Evolutionary conservation across 2,329 filamentous ascomycete species (phyloP).

Genomic region (Nigrospora osmanthi): DNA sequence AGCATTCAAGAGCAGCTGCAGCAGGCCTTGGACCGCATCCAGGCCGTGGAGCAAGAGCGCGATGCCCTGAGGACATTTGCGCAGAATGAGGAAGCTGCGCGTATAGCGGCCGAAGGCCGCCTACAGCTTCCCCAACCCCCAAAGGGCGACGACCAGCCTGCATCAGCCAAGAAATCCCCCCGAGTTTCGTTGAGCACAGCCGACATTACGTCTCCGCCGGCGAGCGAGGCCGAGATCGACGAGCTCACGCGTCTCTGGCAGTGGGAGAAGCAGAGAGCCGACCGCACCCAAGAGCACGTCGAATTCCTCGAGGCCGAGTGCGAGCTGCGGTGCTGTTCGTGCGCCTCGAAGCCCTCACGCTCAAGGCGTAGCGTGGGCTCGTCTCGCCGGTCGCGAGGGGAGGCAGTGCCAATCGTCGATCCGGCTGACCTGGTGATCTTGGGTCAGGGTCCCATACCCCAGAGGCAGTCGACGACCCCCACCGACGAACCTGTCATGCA

Average conservation of each 20-base stretch:
- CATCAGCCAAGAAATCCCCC: constrained; percentile 46
- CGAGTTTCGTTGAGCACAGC: constrained; percentile 38
- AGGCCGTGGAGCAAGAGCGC: constrained; percentile 63
- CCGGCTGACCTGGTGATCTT: constrained; percentile 34
- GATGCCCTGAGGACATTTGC: constrained; percentile 66
- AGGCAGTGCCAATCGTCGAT: constrained; percentile 27
- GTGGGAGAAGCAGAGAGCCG: constrained; percentile 55
- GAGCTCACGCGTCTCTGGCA: constrained; percentile 43
- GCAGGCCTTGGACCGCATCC: constrained; percentile 53
- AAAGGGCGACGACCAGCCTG: constrained; percentile 51
- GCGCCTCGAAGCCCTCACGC: constrained; percentile 32
- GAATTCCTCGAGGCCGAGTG: constrained; percentile 74
- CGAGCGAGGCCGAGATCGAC: constrained; percentile 51
- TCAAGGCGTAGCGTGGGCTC: constrained; percentile 18
- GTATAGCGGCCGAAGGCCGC: constrained; percentile 63
- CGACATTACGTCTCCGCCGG: constrained; percentile 46
- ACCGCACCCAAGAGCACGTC: constrained; percentile 63
- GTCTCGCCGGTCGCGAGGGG: constrained; percentile 26
- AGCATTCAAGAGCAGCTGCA: constrained; percentile 60
- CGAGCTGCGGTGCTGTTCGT: constrained; percentile 58
- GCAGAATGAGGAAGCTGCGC: constrained; percentile 65
- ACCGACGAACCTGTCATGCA: constrained; percentile 10
- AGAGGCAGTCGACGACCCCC: constrained; percentile 18
- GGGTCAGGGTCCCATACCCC: constrained; percentile 21
- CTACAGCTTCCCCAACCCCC: constrained; percentile 52